Evolutionary conservation across 2,329 filamentous ascomycete genomes (phyloP).

Genomic region (Colletotrichum viniferum): DNA sequence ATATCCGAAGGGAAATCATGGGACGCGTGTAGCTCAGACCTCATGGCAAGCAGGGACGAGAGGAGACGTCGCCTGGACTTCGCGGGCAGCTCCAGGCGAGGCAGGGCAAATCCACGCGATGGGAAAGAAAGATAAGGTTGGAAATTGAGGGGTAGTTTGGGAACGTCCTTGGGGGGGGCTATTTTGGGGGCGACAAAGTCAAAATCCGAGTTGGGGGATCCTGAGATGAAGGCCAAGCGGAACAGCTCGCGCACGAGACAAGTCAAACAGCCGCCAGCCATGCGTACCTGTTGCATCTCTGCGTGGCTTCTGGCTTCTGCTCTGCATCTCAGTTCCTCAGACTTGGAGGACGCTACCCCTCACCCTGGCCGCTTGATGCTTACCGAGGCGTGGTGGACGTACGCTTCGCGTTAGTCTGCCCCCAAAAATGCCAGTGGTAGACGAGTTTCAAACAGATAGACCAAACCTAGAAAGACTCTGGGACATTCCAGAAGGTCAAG

Average conservation of each 20-base stretch:
- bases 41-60: not conserved
- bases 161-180: not conserved
- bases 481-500: slow-evolving; percentile 9
- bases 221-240: not conserved
- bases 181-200: not conserved
- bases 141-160: slow-evolving; percentile 7
- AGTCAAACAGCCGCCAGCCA: not conserved
- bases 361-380: not conserved
- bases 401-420: not conserved
- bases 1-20: not conserved
- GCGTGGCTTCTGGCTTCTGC: not conserved
- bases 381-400: not conserved
- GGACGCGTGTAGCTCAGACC: not conserved
- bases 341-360: not conserved
- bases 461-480: not conserved
- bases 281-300: not conserved
- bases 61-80: not conserved
- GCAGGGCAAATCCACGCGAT: not conserved
- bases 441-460: not conserved
- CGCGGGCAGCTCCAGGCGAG: not conserved
- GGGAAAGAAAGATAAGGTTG: not conserved
- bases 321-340: not conserved
- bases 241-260: not conserved
- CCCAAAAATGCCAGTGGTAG: not conserved
- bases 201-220: slow-evolving; percentile 1